Base-by-base conservation (phyloP, 2,329 filamentous ascomycete species). In the Scedosporium boydii region DNA sequence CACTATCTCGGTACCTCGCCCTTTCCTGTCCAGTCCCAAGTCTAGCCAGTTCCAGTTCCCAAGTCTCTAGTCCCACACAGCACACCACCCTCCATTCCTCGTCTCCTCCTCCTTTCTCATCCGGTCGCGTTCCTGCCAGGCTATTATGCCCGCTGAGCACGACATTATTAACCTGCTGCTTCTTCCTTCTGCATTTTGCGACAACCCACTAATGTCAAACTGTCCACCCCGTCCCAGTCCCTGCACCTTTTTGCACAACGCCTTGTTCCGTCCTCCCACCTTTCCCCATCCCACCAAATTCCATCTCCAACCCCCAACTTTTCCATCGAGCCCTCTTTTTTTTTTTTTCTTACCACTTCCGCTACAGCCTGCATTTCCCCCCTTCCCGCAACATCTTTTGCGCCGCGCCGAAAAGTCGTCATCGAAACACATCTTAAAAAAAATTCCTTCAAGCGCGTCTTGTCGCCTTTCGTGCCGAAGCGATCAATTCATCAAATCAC, bases 291-390 rank as follows among this genome's bases (percentile, higher is more conserved):
- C 59, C 46, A 61, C 59, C 46, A 56, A 61, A 56, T 41, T 34
- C 34, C 59, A 51, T 42, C 59, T 61, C 59, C 60, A 62, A 58
- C 60, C 60, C 53, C 60, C 60, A 58, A 62, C 60, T 41, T 58
- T 48, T 48, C 53, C 27, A 41, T 58, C 56, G n/a, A n/a, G 29
- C 55, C 44, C 14, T 29, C 41, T 62, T 58, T 62, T 41, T 18
- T 41, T 18, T 23, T 34, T 26, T 44, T 10, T 34, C n/a, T 27
- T 29, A 26, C 42, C 44, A 27, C 44, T 34, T 58, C 44, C 41
- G 55, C 53, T 46, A 58, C 60, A 2, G 42, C 60, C 53, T 58
- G 60, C 53, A 58, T 58, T 14, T 58, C 48, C n/a, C 55, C 53
- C 44, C 60, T 48, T 26, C 26, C 38, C 41, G 38, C 60, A 51